Percentiles rank a stretch among this genome's conserved stretches.
phyloP scores from a whole-genome alignment of 2,329 filamentous ascomycete genomes.

The Colletotrichum horii region DNA sequence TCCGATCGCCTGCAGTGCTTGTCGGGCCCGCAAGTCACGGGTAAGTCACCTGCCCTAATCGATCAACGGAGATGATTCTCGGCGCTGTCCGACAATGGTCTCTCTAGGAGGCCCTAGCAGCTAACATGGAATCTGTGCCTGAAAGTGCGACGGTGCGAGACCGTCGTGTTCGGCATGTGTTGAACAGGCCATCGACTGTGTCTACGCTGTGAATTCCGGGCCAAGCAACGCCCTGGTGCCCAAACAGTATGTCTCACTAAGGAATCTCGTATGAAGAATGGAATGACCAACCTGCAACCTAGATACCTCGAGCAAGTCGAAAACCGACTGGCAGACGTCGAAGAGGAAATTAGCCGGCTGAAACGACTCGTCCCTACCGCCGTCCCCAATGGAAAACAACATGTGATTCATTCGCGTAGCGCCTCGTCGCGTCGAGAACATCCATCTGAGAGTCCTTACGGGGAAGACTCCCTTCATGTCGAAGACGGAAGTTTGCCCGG shows the following conservation, averaged over 20 bases:
- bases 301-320: constrained; percentile 25
- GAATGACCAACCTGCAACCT: neutral
- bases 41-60: neutral
- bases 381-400: neutral
- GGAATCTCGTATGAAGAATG: neutral
- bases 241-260: constrained; percentile 6
- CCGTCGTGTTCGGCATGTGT: constrained; percentile 25
- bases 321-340: constrained; percentile 22
- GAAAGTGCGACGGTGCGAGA: constrained; percentile 26
- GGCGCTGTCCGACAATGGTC: neutral
- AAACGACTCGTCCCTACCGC: constrained; percentile 6
- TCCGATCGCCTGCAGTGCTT: constrained; percentile 26
- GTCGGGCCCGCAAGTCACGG: constrained; percentile 27
- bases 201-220: constrained; percentile 22
- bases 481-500: constrained; percentile 21
- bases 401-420: neutral
- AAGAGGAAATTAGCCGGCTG: constrained; percentile 21
- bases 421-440: neutral
- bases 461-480: neutral
- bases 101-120: neutral
- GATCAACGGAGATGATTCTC: neutral
- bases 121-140: neutral
- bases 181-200: constrained; percentile 23
- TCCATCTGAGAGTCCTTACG: neutral
- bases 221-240: constrained; percentile 11